A percentile compares a stretch with the other conserved stretches of the same genome.
These are phyloP conservation scores for Cladosporium sp. DNA, from an alignment of 2,329 filamentous ascomycete species.

Conservation along the genomic window DNA sequence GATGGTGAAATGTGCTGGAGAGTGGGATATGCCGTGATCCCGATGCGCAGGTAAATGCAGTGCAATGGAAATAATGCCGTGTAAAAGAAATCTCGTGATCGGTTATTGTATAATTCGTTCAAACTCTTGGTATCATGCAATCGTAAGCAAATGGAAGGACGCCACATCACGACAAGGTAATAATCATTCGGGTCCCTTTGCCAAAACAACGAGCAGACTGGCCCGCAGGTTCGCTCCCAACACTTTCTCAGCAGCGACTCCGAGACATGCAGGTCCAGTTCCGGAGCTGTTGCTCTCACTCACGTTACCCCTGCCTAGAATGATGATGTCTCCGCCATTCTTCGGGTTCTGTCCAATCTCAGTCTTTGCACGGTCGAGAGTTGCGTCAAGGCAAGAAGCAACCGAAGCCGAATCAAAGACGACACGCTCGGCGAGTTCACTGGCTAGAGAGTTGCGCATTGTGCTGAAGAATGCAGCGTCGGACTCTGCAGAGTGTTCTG, in stretches of 20 bases:
- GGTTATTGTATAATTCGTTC: background rate
- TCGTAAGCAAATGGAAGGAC: background rate
- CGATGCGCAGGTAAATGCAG: background rate
- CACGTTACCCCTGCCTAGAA: constrained; percentile 54
- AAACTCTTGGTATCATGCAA: background rate
- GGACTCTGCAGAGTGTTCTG: constrained; percentile 15
- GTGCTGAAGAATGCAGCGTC: constrained; percentile 55
- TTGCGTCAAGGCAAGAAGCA: constrained; percentile 40
- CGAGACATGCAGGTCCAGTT: constrained; percentile 46
- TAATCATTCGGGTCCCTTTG: constrained; percentile 33
- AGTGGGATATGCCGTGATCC: constrained; percentile 12
- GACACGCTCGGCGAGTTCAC: constrained; percentile 50
- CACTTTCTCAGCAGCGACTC: constrained; percentile 58
- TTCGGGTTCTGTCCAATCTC: constrained; percentile 58
- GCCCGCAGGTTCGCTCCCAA: constrained; percentile 57
- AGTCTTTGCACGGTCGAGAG: constrained; percentile 51
- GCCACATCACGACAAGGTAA: background rate
- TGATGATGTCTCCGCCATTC: constrained; percentile 68
- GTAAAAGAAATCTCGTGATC: background rate
- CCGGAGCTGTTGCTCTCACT: constrained; percentile 33
- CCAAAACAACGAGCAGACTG: constrained; percentile 68
- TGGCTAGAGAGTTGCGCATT: constrained; percentile 53
- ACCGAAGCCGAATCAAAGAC: constrained; percentile 52
- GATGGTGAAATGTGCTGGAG: constrained; percentile 15
- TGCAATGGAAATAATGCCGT: too few relatives aligned